Base-by-base conservation (phyloP, 805 yeast species). In the Candida tammaniensis region DNA sequence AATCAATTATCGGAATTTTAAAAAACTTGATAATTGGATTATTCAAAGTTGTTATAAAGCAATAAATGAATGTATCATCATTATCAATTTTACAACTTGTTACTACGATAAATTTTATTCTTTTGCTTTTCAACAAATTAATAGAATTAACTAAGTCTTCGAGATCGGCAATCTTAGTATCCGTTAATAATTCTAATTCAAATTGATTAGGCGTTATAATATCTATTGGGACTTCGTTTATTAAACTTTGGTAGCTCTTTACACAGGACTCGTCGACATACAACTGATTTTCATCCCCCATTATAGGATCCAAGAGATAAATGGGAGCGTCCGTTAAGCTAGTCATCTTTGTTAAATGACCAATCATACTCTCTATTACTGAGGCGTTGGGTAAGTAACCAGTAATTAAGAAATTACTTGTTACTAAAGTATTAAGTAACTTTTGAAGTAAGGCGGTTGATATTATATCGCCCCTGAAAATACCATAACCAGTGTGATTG, bases 131-230 rank as follows among this genome's bases (percentile, higher is more conserved):
- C 10, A 86, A 51, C 2, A 36, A 40, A 0, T 45, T 33, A 4
- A 86, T 46, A 0, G 88, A 86, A 15, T 38, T 24, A 21, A 54
- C 51, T 28, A 85, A 63, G 7, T 60, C 50, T 1, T 51, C 59
- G 17, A 49, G 37, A 17, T 65, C 55, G 2, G 49, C 50, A 14
- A 86, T 72, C 33, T 65, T 66, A 34, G 60, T 51, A 7, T 72
- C 85, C 9, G 78, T 68, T 27, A 91, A 57, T 18, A 86, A 54
- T 57, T 88, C 96, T 12, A 83, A 70, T 54, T 89, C 98, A 56
- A 83, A 91, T 54, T 86, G 94, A 55, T 89, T 89, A 3, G 98
- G 98, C 0, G 97, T 89, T 11, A 86, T 76, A 7, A 86, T 62
- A 46, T 84, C 86, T 7, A 88, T 83, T 43, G 49, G 5, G 70